Percentiles rank a stretch among this genome's conserved stretches.
Evolutionary conservation across 2,329 filamentous ascomycete genomes (phyloP).

Genomic region (Orbilia ellipsospora): DNA sequence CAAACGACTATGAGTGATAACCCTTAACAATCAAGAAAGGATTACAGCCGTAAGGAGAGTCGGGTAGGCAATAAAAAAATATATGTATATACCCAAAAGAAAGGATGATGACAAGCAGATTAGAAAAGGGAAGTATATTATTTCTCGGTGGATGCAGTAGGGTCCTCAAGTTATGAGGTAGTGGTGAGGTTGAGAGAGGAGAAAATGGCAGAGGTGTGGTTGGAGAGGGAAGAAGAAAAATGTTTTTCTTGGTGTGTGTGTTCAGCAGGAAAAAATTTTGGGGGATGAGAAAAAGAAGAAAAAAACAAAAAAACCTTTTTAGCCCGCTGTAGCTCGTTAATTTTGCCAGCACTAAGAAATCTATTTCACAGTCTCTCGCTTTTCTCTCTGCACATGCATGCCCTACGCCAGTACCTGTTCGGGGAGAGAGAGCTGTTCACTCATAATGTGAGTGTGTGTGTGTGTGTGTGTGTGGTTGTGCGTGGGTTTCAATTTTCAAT

Average conservation of each 20-base stretch:
- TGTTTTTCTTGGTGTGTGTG: constrained; percentile 56
- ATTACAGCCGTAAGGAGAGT: constrained; percentile 32
- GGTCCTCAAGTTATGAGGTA: constrained; percentile 51
- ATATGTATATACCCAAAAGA: constrained; percentile 11
- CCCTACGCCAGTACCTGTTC: constrained; percentile 17
- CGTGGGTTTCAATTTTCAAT: background rate
- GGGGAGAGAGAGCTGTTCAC: constrained; percentile 5
- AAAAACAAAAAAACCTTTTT: constrained; percentile 44
- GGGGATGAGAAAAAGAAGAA: constrained; percentile 54
- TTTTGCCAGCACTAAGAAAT: constrained; percentile 28
- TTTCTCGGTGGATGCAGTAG: constrained; percentile 41
- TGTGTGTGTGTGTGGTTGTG: background rate
- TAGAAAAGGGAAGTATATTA: constrained; percentile 15
- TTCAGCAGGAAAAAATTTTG: constrained; percentile 45
- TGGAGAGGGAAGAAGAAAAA: constrained; percentile 56
- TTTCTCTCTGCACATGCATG: constrained; percentile 28
- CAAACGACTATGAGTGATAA: constrained; percentile 45
- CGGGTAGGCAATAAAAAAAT: constrained; percentile 18
- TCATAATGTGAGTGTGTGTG: background rate
- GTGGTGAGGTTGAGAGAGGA: constrained; percentile 52
- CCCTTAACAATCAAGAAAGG: constrained; percentile 56
- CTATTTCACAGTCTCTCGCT: no score
- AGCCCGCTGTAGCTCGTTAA: constrained; percentile 41
- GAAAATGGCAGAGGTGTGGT: constrained; percentile 55
- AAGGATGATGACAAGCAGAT: constrained; percentile 37